These are phyloP conservation scores for Beauveria pseudobassiana DNA, from an alignment of 2,329 filamentous ascomycete genomes.

Conservation along the genomic window DNA sequence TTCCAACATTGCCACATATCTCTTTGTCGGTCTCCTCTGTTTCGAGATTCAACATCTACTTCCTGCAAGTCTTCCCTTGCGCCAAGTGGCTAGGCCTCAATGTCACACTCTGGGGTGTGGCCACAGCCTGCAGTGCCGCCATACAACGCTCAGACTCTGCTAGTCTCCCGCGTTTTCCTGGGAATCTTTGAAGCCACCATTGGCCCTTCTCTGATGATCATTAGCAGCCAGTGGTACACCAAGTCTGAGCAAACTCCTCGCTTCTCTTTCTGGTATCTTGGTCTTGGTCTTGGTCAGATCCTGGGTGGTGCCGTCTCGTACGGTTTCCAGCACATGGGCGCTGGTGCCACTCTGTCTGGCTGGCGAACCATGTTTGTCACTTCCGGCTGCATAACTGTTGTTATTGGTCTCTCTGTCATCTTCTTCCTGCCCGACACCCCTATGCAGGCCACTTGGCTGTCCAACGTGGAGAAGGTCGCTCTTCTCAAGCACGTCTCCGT, in stretches of 20 bases:
- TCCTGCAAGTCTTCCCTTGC: conserved; percentile 53
- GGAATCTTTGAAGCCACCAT: conserved; percentile 56
- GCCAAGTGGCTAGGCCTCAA: conserved; percentile 55
- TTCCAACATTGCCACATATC: conserved; percentile 52
- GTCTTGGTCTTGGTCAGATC: conserved; percentile 54
- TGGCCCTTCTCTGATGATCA: conserved; percentile 51
- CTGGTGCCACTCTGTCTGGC: conserved; percentile 49
- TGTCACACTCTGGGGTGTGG: conserved; percentile 51
- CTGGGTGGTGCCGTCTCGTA: conserved; percentile 57
- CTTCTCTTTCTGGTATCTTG: conserved; percentile 54
- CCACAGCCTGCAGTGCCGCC: conserved; percentile 46
- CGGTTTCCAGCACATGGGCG: conserved; percentile 46
- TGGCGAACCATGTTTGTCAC: conserved; percentile 67
- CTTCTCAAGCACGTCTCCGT: conserved; percentile 46
- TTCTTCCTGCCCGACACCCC: conserved; percentile 33
- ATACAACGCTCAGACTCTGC: conserved; percentile 44
- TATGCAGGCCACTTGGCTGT: conserved; percentile 39
- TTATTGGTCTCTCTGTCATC: conserved; percentile 25
- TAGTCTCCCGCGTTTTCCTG: conserved; percentile 49
- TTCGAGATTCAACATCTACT: conserved; percentile 51
- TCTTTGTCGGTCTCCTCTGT: conserved; percentile 54
- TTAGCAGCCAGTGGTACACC: conserved; percentile 55
- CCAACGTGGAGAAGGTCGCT: conserved; percentile 39
- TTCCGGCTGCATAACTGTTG: conserved; percentile 44
- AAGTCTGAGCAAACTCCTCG: conserved; percentile 53